Conservation (phyloP, 306 rosid species). For the Cucurbita moschata region DNA sequence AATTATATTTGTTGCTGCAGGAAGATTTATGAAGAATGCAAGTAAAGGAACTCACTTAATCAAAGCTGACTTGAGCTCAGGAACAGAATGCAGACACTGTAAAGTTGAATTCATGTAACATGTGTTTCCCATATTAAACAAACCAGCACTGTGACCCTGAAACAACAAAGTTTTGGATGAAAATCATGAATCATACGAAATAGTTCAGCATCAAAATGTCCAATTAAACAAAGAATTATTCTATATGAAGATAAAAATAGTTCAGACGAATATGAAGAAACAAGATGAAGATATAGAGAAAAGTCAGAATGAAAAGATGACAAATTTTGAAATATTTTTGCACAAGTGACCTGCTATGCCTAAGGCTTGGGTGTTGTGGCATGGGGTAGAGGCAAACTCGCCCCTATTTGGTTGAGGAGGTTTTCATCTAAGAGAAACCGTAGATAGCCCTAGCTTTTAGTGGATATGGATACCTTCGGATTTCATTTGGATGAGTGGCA, state of each 20-base stretch:
- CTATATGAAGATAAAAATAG: not conserved
- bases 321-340: not conserved
- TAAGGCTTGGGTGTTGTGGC: not conserved
- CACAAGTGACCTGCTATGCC: not conserved
- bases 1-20: not conserved
- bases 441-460: not conserved
- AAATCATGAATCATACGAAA: not conserved
- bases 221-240: not conserved
- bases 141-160: slow-evolving; percentile 91
- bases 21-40: not conserved
- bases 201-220: slow-evolving; percentile 4
- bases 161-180: slow-evolving; percentile 4
- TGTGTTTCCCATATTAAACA: slow-evolving; percentile 90
- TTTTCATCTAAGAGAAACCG: not conserved
- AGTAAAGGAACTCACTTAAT: slow-evolving; percentile 36
- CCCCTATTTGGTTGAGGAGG: not conserved
- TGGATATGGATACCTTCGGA: not conserved
- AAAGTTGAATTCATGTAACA: slow-evolving; percentile 98
- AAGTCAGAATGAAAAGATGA: not conserved
- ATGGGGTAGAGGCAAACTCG: not conserved
- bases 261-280: not conserved
- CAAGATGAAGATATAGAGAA: not conserved
- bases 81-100: slow-evolving; percentile 97
- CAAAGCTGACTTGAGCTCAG: slow-evolving; percentile 94
- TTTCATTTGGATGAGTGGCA: not conserved